Base-by-base conservation (phyloP, 257 asterid genomes). In the Nicotiana paniculata region DNA sequence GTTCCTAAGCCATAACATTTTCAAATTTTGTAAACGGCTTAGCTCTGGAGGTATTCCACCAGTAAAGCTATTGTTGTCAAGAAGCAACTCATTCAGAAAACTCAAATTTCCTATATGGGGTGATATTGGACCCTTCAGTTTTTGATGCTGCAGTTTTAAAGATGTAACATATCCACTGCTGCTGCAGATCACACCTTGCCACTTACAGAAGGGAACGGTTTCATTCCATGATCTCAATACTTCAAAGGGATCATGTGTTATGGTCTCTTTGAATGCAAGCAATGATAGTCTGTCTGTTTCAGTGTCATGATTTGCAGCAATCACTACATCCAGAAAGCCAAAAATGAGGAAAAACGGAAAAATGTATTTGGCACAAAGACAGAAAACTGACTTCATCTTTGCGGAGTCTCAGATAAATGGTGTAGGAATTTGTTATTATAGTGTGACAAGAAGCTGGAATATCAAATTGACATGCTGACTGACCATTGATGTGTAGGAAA, bases 81-180 rank as follows among this genome's bases (percentile, higher is more conserved):
- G 86, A 72, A 66, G 28, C 9, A 83, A 39, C 3, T 77, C 67
- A 30, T 51, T 7, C 33, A 83, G 82, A 77, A 83, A 83, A 35
- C 79, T 83, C 26, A 83, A 53, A 74, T 77, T 83, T 83, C 83
- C 86, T 11, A 83, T 15, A 53, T 57, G 33, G 18, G 86, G 86
- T 6, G 83, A 83, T 18, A 83, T 30, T 3, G 75, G 59, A 30
- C 83, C 83, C 46, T 3, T 48, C 30, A 83, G 51, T 5, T 79
- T 51, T 11, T 78, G 67, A 7, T 81, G 82, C 65, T 81, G 68
- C 4, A 83, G 57, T 12, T 68, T 79, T 70, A 83, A 80, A 37
- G 55, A 66, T 17, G 75, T 68, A 9, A 79, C 82, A 24, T 83
- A 64, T 6, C 28, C 59, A 57, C 12, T 43, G 51, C 4, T 76